Base-by-base conservation (phyloP, 1,284 basidiomycete genomes). In the Sanguinoderma infundibulare region DNA sequence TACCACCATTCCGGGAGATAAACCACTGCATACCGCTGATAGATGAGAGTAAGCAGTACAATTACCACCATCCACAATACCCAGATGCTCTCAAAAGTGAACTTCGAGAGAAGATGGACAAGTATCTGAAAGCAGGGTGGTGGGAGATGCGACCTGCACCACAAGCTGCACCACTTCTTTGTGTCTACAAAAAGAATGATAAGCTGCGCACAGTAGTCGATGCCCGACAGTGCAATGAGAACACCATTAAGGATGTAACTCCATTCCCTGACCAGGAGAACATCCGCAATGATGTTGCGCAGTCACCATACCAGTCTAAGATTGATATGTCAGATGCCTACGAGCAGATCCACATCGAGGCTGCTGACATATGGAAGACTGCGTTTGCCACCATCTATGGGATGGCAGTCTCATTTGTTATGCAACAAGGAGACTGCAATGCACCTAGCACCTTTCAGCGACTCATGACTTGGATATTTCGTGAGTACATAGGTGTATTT, bases 391-490 rank as follows among this genome's bases (percentile, higher is more conserved):
- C 47, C 66, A 0, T 67, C 59, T 42, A 73, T 70, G 0, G 74
- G 67, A 1, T 72, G 67, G 49, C 15, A 67, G 0, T 74, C 71
- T 28, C 51, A 24, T 10, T 59, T 0, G 71, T 76, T 0, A 72
- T 77, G 67, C 76, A 78, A 56, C 69, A 74, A 42, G 75, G 73
- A 0, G 73, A 78, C 53, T 72, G 70, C 28, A 78, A 78, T 52
- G 70, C 73, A 0, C 73, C 73, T 0, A 56, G 67, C 0, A 78
- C 69, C 0, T 77, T 74, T 49, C 75, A 79, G 57, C n/a, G 64
- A 0, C 65, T 79, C 0, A 78, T 77, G 70, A 75, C 67, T 0
- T 44, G 69, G 5, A 63, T 78, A 5, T 76, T 80, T 40, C 38
- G 65, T 0, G 66, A 71, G 2, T 60, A 63, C 26, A 71, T 79